Evolutionary conservation across 805 yeast genomes (phyloP).

Genomic region (Kluyveromyces nonfermentans): DNA sequence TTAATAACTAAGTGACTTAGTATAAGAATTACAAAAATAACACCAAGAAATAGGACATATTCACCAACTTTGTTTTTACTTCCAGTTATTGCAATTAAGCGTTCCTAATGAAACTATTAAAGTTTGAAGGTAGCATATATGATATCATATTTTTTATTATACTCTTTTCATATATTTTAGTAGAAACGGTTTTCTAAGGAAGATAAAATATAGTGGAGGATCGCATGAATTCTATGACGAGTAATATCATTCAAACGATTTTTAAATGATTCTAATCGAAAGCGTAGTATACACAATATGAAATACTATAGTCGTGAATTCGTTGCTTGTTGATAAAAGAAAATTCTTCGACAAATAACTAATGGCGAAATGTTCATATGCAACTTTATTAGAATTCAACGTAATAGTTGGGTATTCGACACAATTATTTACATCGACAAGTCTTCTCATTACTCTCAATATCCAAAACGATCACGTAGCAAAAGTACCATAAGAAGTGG

Average conservation of each 20-base stretch:
- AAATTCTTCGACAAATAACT: constrained; percentile 65
- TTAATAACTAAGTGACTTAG: constrained; percentile 59
- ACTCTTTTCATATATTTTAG: constrained; percentile 51
- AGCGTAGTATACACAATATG: constrained; percentile 57
- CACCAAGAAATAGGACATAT: constrained; percentile 60
- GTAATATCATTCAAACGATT: constrained; percentile 63
- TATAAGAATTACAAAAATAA: constrained; percentile 66
- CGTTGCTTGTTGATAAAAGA: constrained; percentile 70
- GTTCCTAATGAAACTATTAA: constrained; percentile 58
- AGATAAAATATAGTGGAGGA: constrained; percentile 66
- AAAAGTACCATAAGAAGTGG: constrained; percentile 60
- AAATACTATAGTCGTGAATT: constrained; percentile 60
- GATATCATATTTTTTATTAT: constrained; percentile 51
- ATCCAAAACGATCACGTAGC: constrained; percentile 62
- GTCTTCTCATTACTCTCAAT: constrained; percentile 64
- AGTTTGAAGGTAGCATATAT: constrained; percentile 46
- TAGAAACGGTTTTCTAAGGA: constrained; percentile 59
- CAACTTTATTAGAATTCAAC: constrained; percentile 62
- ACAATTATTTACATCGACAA: constrained; percentile 71
- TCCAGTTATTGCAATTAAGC: constrained; percentile 60
- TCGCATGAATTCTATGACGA: constrained; percentile 57
- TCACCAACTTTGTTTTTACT: constrained; percentile 56
- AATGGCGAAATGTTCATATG: constrained; percentile 52
- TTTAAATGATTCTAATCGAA: constrained; percentile 37
- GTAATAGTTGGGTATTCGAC: constrained; percentile 70